Conservation (phyloP, 768 basidiomycete species). For the Calocera cornea region DNA sequence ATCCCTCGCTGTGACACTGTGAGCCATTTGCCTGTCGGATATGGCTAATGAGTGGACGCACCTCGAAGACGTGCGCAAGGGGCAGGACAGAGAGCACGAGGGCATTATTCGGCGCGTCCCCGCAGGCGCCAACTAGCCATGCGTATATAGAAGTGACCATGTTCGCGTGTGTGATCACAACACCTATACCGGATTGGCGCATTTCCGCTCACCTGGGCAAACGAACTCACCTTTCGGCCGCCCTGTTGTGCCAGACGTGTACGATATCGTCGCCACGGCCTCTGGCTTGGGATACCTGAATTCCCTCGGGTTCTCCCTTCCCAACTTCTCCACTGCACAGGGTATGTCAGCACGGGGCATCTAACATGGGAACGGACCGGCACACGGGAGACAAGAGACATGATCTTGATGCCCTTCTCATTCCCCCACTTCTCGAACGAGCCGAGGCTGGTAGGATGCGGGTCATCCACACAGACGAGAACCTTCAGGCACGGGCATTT, state of each 20-base stretch:
- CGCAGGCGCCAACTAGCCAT: constrained; percentile 37
- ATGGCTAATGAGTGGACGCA: constrained; percentile 21
- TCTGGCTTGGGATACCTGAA: constrained; percentile 43
- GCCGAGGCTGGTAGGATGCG: constrained; percentile 42
- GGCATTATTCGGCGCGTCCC: constrained; percentile 31
- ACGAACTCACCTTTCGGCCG: constrained; percentile 50
- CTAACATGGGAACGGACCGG: not conserved
- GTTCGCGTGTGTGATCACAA: constrained; percentile 56
- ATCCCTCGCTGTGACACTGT: constrained; percentile 25
- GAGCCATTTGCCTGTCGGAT: constrained; percentile 13
- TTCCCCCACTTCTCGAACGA: constrained; percentile 47
- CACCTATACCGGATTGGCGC: constrained; percentile 26
- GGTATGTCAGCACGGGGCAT: not conserved
- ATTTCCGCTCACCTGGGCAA: not conserved
- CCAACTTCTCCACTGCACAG: constrained; percentile 58
- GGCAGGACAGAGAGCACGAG: constrained; percentile 54
- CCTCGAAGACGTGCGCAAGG: constrained; percentile 80
- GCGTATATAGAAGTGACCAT: constrained; percentile 46
- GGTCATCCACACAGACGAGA: constrained; percentile 60
- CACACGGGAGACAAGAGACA: constrained; percentile 24
- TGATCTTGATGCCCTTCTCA: constrained; percentile 45
- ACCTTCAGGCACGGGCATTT: constrained; percentile 52
- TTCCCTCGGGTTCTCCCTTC: constrained; percentile 47
- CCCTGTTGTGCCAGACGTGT: constrained; percentile 78
- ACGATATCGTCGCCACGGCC: constrained; percentile 71